Evolutionary conservation across 805 yeast genomes (phyloP), one percentile per base, ranked within the genome.

Genomic region (Pichia heedii): DNA sequence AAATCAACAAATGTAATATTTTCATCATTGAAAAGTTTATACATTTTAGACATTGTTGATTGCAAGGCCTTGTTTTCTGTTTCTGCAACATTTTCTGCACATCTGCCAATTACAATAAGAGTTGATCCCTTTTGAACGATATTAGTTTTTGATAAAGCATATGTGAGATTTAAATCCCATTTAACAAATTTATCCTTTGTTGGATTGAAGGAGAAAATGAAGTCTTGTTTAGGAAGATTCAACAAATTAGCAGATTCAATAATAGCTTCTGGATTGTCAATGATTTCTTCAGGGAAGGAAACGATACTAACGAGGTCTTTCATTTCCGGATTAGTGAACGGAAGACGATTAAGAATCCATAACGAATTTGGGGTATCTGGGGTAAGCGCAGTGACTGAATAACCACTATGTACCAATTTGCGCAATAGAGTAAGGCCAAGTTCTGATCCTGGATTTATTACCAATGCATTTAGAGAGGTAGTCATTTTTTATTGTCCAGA

Each of bases 311-410:
- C 18, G 8, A 3, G 9, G 22, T 20, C 38, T 12, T 13, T 30
- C 9, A 43, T 19, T 37, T 47, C 50, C 10, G 50, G 50, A 32
- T 47, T 47, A 9, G 20, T 32, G 34, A 32, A 32, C 7, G 9
- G 19, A 6, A 32, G 21, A 2, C 15, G 32, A 4, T 8, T 16
- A 13, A 29, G 15, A 13, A 6, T 29, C 7, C 5, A 7, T 15
- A 29, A 5, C 15, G 18, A 12, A 15, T 3, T 15, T 15, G 32
- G 32, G 5, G 15, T 29, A 16, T 29, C 32, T 12, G 32, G 32
- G 32, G 15, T 29, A 29, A 12, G 16, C 2, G 44, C 36, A n/a
- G 34, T 29, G 4, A 43, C 41, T 13, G 15, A 10, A 16, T 30
- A 43, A 10, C 42, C 46, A 3, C 35, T 16, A 15, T 13, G 10